phyloP scores from a whole-genome alignment of 495 filamentous ascomycete genomes.

The Cercophora sp. region DNA sequence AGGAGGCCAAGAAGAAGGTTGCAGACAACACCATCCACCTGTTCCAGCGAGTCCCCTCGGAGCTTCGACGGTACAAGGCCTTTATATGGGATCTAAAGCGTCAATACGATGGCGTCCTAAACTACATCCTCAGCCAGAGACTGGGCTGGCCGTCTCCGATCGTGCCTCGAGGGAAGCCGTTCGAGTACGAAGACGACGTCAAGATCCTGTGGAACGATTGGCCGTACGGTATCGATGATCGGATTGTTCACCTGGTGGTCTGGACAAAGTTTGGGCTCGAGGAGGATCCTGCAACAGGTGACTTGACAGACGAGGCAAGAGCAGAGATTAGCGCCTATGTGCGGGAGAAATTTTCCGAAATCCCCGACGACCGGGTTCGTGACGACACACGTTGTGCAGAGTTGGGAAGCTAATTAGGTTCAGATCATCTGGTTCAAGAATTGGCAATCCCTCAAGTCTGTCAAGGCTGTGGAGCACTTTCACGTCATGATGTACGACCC shows the following conservation, averaged over 20 bases:
- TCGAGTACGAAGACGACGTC: conserved; percentile 53
- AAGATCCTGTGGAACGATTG: conserved; percentile 84
- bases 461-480: conserved; percentile 90
- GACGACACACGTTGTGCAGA: background rate
- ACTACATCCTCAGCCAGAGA: conserved; percentile 64
- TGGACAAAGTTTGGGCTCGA: conserved; percentile 80
- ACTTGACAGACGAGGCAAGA: conserved; percentile 60
- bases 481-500: conserved; percentile 85
- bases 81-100: conserved; percentile 59
- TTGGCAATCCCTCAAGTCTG: conserved; percentile 73
- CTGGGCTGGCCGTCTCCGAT: conserved; percentile 56
- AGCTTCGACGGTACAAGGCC: conserved; percentile 66
- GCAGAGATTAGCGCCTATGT: conserved; percentile 67
- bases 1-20: conserved; percentile 58
- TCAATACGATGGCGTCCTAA: conserved; percentile 67
- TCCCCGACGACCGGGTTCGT: conserved; percentile 38
- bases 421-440: conserved; percentile 89
- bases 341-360: conserved; percentile 52
- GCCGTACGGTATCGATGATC: conserved; percentile 76
- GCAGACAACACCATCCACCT: conserved; percentile 62
- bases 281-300: conserved; percentile 61
- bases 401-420: background rate
- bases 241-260: conserved; percentile 77
- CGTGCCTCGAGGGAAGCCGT: conserved; percentile 32
- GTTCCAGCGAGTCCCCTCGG: conserved; percentile 70